Percentiles rank a stretch among this genome's conserved stretches.
phyloP scores from a whole-genome alignment of 805 yeast genomes.

The Blastobotrys chiropterorum region DNA sequence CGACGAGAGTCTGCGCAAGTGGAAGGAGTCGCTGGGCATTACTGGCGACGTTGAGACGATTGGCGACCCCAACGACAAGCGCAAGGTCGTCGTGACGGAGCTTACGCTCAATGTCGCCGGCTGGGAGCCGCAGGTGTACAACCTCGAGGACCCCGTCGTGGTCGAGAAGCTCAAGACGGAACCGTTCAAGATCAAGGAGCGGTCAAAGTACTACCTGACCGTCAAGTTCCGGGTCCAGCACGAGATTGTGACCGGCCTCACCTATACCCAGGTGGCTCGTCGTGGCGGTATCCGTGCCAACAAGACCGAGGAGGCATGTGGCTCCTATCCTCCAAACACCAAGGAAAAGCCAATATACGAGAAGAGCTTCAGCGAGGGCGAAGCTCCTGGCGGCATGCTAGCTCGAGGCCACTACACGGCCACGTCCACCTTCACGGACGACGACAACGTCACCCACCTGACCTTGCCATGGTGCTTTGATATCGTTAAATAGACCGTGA shows the following conservation, averaged over 20 bases:
- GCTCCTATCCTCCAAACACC: constrained; percentile 87
- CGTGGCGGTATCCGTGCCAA: constrained; percentile 86
- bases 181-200: constrained; percentile 73
- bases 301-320: constrained; percentile 79
- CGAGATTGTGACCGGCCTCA: constrained; percentile 84
- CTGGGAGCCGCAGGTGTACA: constrained; percentile 60
- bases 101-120: constrained; percentile 68
- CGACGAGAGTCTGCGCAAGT: constrained; percentile 82
- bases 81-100: constrained; percentile 74
- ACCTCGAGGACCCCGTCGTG: constrained; percentile 57
- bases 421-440: constrained; percentile 76
- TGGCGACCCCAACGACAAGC: constrained; percentile 59
- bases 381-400: constrained; percentile 85
- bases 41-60: constrained; percentile 52
- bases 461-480: constrained; percentile 80
- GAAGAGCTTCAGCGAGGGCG: constrained; percentile 54
- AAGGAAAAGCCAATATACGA: constrained; percentile 71
- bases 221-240: constrained; percentile 82
- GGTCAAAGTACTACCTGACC: constrained; percentile 61
- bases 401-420: constrained; percentile 86
- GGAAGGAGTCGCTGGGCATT: constrained; percentile 89
- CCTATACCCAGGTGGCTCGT: constrained; percentile 77
- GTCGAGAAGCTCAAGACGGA: constrained; percentile 54
- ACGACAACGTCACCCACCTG: constrained; percentile 70
- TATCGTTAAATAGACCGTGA: constrained; percentile 48